Conservation (phyloP, 2,329 filamentous ascomycete species). For the Claviceps africana region DNA sequence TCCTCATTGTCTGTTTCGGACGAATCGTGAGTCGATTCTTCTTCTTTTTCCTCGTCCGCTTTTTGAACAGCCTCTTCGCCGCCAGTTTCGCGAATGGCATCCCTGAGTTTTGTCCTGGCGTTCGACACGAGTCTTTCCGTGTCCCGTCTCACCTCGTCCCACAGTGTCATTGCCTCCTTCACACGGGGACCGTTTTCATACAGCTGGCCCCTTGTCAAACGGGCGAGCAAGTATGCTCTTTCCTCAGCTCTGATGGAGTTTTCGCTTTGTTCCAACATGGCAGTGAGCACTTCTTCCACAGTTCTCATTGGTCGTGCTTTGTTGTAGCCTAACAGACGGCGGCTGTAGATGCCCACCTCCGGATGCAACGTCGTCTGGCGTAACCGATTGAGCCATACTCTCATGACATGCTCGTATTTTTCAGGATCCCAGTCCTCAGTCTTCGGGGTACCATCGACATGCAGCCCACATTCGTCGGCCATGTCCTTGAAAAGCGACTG, state of each 20-base stretch:
- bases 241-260: conserved; percentile 52
- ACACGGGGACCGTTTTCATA: conserved; percentile 60
- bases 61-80: conserved; percentile 4
- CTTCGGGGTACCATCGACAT: conserved; percentile 47
- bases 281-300: conserved; percentile 71
- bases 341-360: conserved; percentile 57
- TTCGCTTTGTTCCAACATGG: conserved; percentile 84
- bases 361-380: conserved; percentile 79
- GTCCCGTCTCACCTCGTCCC: conserved; percentile 43
- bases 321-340: conserved; percentile 47
- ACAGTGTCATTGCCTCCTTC: conserved; percentile 54
- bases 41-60: not conserved
- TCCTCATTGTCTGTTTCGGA: conserved; percentile 21
- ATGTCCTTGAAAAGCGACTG: conserved; percentile 61
- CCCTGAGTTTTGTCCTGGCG: conserved; percentile 46
- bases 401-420: conserved; percentile 57
- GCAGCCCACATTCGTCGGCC: conserved; percentile 54
- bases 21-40: conserved; percentile 4
- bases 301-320: conserved; percentile 59
- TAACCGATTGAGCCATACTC: conserved; percentile 61
- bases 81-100: conserved; percentile 27
- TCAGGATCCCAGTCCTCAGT: conserved; percentile 50
- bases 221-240: conserved; percentile 47
- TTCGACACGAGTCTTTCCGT: conserved; percentile 42
- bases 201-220: conserved; percentile 61